These are phyloP conservation scores for Albizia julibrissin DNA, from an alignment of 306 rosid genomes.

Conservation along the genomic window DNA sequence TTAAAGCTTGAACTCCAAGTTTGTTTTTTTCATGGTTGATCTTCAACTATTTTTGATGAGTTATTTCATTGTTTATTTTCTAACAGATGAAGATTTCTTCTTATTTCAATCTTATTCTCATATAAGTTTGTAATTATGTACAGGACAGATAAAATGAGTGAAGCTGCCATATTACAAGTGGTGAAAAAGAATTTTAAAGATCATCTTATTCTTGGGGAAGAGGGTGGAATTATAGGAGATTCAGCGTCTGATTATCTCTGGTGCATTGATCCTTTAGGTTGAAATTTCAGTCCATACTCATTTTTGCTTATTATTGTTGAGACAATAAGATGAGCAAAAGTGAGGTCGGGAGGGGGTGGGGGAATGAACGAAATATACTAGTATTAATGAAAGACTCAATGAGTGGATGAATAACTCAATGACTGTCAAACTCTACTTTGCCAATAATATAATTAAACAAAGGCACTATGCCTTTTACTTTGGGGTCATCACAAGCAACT, in stretches of 20 bases:
- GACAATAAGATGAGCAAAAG: background rate
- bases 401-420: background rate
- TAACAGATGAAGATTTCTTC: background rate
- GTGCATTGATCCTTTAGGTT: constrained; percentile 99
- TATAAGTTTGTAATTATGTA: constrained; percentile 33
- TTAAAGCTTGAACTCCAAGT: constrained; percentile 2
- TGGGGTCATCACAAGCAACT: background rate
- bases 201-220: constrained; percentile 97
- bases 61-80: constrained; percentile 9
- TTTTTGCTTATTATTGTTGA: constrained; percentile 6
- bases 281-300: constrained; percentile 33
- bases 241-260: constrained; percentile 90
- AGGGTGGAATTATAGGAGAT: constrained; percentile 94
- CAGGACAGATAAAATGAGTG: constrained; percentile 98
- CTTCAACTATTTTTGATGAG: background rate
- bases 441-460: background rate
- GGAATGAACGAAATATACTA: background rate
- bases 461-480: background rate
- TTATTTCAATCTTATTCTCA: constrained; percentile 13
- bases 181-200: constrained; percentile 69
- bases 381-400: background rate
- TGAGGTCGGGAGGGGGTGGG: background rate
- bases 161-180: constrained; percentile 78
- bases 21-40: background rate
- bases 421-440: background rate